Base-by-base conservation (phyloP, 192 early-diverging fungal species). In the Podila epigama region DNA sequence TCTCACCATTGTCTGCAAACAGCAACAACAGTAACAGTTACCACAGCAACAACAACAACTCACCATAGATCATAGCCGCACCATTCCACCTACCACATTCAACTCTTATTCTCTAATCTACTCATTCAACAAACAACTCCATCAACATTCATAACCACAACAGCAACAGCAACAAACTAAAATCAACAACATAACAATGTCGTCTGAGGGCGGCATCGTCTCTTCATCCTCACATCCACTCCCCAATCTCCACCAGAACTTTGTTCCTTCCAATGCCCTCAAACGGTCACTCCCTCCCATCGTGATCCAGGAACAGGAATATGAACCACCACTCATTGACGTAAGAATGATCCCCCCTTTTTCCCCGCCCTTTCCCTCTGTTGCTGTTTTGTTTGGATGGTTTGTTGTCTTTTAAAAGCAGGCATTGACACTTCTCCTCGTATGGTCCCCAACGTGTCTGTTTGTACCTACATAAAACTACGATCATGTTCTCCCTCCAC, bases 151-250 rank as follows among this genome's bases (percentile, higher is more conserved):
- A 5, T n/a, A 41, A 44, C n/a, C n/a, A 48, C n/a, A 22, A 48
- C 44, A 18, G n/a, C n/a, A 48, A 22, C 44, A 8, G n/a, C 16
- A 48, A 41, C 6, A 39, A 39, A 48, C n/a, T 22, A 18, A 48
- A 48, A 48, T 20, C 16, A 18, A 48, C 20, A n/a, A n/a, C n/a
- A n/a, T n/a, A n/a, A 48, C 44, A 48, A 48, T 48, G 44, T 48
- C 44, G 44, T 48, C 44, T 48, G 44, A 48, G 25, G 44, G 44
- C 44, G 44, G 44, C 44, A 48, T 48, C 44, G 44, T 22, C 44
- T 25, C 44, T 22, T 48, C 44, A 22, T 48, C 44, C 44, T 22
- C 44, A 18, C n/a, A 48, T 22, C 25, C 44, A 1, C 44, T 48
- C 44, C 44, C 44, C 44, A 18, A 22, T 22, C 44, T 48, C 44